Evolutionary conservation across 495 filamentous ascomycete species (phyloP).

Genomic region (Xylaria acuta): DNA sequence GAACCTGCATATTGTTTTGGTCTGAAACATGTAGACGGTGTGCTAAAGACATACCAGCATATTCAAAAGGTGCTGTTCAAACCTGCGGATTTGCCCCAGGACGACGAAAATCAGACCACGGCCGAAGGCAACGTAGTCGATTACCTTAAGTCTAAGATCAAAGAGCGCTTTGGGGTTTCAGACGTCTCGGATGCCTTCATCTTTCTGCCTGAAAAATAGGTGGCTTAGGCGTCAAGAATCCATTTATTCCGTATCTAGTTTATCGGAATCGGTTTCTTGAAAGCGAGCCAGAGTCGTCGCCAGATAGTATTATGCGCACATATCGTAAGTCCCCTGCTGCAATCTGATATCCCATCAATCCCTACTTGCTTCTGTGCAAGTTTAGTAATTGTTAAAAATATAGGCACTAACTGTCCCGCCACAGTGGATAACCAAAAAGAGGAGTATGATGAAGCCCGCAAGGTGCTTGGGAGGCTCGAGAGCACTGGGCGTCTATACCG

Average conservation of each 20-base stretch:
- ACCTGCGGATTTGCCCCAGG: neutral
- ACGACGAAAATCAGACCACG: neutral
- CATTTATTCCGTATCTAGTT: constrained; percentile 50
- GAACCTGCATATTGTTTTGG: constrained; percentile 70
- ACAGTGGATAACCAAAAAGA: constrained; percentile 49
- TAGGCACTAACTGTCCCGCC: constrained; percentile 44
- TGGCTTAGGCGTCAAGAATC: constrained; percentile 62
- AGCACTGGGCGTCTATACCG: neutral
- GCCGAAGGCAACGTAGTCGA: constrained; percentile 54
- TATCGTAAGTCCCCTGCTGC: constrained; percentile 40
- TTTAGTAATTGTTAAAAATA: neutral
- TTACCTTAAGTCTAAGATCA: constrained; percentile 58
- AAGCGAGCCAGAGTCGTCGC: neutral
- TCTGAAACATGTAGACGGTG: constrained; percentile 65
- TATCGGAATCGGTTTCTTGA: constrained; percentile 32
- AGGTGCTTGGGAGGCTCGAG: constrained; percentile 39
- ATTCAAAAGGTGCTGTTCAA: constrained; percentile 61
- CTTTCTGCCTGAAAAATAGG: constrained; percentile 62
- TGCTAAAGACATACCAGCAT: constrained; percentile 61
- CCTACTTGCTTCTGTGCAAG: neutral
- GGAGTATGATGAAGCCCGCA: constrained; percentile 43
- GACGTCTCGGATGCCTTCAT: constrained; percentile 69
- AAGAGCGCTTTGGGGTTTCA: constrained; percentile 57
- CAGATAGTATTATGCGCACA: constrained; percentile 33
- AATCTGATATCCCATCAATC: constrained; percentile 1